These are phyloP conservation scores for Blastomyces silverae DNA, from an alignment of 2,329 filamentous ascomycete genomes.

Conservation along the genomic window DNA sequence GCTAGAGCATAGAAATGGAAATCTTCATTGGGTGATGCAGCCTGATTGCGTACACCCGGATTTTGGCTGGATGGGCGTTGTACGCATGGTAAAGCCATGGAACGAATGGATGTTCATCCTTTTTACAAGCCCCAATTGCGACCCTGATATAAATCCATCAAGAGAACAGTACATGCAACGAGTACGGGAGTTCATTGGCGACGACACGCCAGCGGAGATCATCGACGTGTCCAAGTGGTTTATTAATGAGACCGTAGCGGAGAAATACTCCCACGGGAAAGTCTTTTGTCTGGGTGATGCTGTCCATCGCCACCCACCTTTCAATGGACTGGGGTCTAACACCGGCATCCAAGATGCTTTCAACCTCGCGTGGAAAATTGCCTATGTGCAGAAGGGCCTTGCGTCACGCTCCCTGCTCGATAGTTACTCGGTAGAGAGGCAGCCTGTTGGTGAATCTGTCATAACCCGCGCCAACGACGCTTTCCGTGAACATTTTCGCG, in stretches of 20 bases:
- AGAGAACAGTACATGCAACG: slow-evolving; percentile 44
- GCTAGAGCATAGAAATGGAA: slow-evolving; percentile 48
- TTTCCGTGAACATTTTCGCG: slow-evolving; percentile 46
- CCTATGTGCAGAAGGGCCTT: slow-evolving; percentile 26
- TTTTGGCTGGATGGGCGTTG: slow-evolving; percentile 47
- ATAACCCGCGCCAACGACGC: slow-evolving; percentile 53
- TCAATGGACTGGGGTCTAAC: slow-evolving; percentile 46
- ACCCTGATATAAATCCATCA: slow-evolving; percentile 37
- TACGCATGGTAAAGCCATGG: slow-evolving; percentile 59
- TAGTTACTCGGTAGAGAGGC: slow-evolving; percentile 36
- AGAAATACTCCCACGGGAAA: slow-evolving; percentile 49
- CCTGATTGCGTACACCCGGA: slow-evolving; percentile 48
- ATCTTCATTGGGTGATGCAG: slow-evolving; percentile 56
- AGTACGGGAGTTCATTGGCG: slow-evolving; percentile 50
- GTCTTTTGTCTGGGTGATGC: slow-evolving; percentile 54
- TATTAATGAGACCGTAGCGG: slow-evolving; percentile 56
- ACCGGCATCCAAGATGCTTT: slow-evolving; percentile 34
- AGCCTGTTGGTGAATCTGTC: slow-evolving; percentile 46
- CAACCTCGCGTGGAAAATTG: slow-evolving; percentile 35
- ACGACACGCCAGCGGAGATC: slow-evolving; percentile 48
- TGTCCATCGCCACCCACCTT: slow-evolving; percentile 53
- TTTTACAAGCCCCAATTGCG: slow-evolving; percentile 36
- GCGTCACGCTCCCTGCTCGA: slow-evolving; percentile 24
- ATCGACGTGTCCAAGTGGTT: slow-evolving; percentile 52
- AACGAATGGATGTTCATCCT: slow-evolving; percentile 56